Base-by-base conservation (phyloP, 352 stramenopile species). In the Globisporangium viniferum region DNA sequence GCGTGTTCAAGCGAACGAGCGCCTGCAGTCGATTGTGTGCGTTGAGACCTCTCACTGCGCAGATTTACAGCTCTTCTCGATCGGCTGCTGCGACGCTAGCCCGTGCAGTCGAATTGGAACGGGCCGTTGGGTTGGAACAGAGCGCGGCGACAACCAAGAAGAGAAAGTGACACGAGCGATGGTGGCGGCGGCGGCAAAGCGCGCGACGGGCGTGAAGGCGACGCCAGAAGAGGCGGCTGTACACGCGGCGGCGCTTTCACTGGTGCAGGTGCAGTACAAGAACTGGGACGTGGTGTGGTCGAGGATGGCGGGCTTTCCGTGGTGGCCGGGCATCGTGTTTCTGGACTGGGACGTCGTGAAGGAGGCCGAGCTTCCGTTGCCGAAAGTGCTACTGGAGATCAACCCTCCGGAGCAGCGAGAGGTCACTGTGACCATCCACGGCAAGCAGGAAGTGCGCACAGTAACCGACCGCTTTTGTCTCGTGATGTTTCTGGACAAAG, bases 261-360 rank as follows among this genome's bases (percentile, higher is more conserved):
- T 76, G 24, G 77, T 92, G 33, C 66, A 87, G 46, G 77, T 85
- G 68, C 51, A 81, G 36, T 92, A 91, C 72, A 77, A 78, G 35
- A 80, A 90, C 65, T 86, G 84, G 56, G 85, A 93, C 67, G 70
- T 95, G 14, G 88, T 95, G 4, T 95, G 88, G 88, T 75, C 80
- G 51, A 91, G 92, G 66, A 78, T 92, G 41, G 39, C 59, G 4
- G 74, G 78, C 14, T 95, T 79, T 59, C 86, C 88, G 70, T 94
- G 84, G 83, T 95, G 88, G 88, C 88, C 88, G 2, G 83, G 73
- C 44, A 73, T 95, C 59, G 62, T 95, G 24, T 95, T 95, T 68
- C 72, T 77, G 65, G 80, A 69, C 62, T 92, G 83, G 81, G 74
- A 89, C 20, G 72, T 71, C 9, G 80, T 90, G 29, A 70, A 67